These are phyloP conservation scores for Alternaria burnsii DNA, from an alignment of 2,329 filamentous ascomycete species.

Conservation along the genomic window DNA sequence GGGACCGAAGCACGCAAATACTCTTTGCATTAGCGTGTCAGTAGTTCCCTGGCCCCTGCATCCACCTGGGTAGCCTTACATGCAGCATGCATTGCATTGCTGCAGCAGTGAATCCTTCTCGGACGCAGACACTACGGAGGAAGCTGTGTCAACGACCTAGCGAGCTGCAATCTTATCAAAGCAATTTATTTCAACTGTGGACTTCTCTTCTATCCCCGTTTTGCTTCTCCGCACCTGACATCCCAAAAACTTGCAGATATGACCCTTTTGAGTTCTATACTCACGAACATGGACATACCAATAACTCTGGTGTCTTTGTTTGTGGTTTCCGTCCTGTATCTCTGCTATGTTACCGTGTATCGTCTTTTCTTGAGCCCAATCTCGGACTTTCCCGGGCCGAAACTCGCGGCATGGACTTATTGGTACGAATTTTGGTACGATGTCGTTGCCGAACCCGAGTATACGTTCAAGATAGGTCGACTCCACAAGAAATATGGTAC, in stretches of 20 bases:
- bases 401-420: conserved; percentile 21
- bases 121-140: neutral
- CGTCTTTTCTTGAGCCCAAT: conserved; percentile 18
- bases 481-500: conserved; percentile 20
- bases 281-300: neutral
- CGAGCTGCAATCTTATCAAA: neutral
- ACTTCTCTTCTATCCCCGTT: neutral
- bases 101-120: neutral
- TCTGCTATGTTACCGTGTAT: conserved; percentile 10
- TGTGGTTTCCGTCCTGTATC: neutral
- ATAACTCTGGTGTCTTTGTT: conserved; percentile 1
- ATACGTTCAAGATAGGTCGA: conserved; percentile 7
- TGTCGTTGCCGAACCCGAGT: conserved; percentile 18
- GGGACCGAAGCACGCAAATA: neutral
- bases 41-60: neutral
- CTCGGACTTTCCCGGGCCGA: conserved; percentile 23
- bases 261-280: neutral
- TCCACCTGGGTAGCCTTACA: neutral
- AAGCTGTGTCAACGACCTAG: neutral
- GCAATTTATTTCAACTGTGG: neutral
- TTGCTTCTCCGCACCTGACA: neutral
- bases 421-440: conserved; percentile 23
- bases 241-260: neutral
- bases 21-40: neutral
- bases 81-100: neutral